Conservation (phyloP, 2,329 filamentous ascomycete species). For the Arthroderma sp. region DNA sequence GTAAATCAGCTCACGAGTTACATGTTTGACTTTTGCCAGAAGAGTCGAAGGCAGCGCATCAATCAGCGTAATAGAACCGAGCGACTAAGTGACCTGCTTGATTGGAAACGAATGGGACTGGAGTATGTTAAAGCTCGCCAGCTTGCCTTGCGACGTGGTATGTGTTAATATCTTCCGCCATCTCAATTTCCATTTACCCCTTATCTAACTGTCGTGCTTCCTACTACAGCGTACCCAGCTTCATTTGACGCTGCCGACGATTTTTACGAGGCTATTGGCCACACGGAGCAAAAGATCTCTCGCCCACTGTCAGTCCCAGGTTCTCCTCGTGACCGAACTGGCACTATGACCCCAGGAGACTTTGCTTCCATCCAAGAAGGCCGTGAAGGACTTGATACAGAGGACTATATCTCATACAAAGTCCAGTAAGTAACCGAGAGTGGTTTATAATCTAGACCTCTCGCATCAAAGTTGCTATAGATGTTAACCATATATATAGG, state of each 20-base stretch:
- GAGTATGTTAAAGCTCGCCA: constrained; percentile 98
- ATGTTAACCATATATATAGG: constrained; percentile 22
- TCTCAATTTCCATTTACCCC: not conserved
- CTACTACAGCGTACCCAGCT: constrained; percentile 59
- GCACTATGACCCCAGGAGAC: constrained; percentile 98
- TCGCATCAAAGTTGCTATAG: not conserved
- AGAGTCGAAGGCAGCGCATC: constrained; percentile 92
- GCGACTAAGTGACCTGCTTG: constrained; percentile 81
- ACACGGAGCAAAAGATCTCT: constrained; percentile 88
- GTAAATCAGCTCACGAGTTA: constrained; percentile 85
- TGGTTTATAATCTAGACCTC: not conserved
- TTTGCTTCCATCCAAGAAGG: constrained; percentile 95
- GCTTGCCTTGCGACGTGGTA: constrained; percentile 65
- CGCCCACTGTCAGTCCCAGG: constrained; percentile 88
- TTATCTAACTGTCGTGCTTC: not conserved
- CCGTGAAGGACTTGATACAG: constrained; percentile 80
- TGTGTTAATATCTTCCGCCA: constrained; percentile 1
- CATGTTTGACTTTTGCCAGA: constrained; percentile 90
- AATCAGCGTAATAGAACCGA: constrained; percentile 97
- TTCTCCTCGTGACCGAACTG: constrained; percentile 75
- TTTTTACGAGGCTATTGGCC: constrained; percentile 81
- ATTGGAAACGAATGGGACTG: constrained; percentile 99
- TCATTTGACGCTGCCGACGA: constrained; percentile 68
- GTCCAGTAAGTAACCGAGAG: constrained; percentile 63
- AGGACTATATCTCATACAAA: constrained; percentile 98